A percentile compares a stretch with the other conserved stretches of the same genome.
Conservation (phyloP, 768 basidiomycete species). For the Terana coerulea region DNA sequence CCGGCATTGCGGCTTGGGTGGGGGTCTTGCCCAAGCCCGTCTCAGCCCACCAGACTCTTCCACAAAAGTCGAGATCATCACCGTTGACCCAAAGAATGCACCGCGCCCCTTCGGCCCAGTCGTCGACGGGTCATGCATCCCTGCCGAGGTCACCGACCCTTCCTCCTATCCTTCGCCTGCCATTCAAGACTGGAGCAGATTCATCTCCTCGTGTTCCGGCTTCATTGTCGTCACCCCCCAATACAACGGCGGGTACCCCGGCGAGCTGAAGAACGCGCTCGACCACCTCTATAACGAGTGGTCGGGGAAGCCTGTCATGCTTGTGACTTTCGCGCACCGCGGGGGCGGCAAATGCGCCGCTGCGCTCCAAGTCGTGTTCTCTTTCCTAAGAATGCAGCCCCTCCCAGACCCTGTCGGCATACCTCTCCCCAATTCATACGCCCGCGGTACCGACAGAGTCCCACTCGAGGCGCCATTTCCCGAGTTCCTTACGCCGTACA, state of each 20-base stretch:
- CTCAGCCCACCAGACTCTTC: conserved; percentile 8
- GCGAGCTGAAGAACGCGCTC: conserved; percentile 35
- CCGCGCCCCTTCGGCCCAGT: conserved; percentile 27
- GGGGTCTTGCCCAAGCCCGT: conserved; percentile 13
- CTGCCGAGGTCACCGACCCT: conserved; percentile 22
- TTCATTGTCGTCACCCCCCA: conserved; percentile 37
- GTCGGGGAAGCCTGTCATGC: conserved; percentile 28
- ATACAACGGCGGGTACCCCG: conserved; percentile 38
- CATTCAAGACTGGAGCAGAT: conserved; percentile 29
- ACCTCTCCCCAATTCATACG: conserved; percentile 14
- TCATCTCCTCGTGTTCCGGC: conserved; percentile 27
- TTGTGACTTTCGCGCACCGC: conserved; percentile 32
- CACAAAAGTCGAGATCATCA: conserved; percentile 17
- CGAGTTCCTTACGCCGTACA: conserved; percentile 19
- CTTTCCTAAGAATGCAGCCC: conserved; percentile 21
- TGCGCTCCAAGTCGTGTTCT: conserved; percentile 27
- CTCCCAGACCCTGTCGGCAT: conserved; percentile 15
- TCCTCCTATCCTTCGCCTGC: conserved; percentile 26
- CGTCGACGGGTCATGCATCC: conserved; percentile 24
- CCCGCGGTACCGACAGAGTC: conserved; percentile 15
- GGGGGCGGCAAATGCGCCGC: conserved; percentile 30
- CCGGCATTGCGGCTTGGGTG: conserved; percentile 23
- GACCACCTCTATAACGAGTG: conserved; percentile 39
- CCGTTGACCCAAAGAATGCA: conserved; percentile 21
- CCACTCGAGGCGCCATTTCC: conserved; percentile 11